A percentile compares a stretch with the other conserved stretches of the same genome.
Conservation (phyloP, 116 monocot species). For the Phalaenopsis hybrid region DNA sequence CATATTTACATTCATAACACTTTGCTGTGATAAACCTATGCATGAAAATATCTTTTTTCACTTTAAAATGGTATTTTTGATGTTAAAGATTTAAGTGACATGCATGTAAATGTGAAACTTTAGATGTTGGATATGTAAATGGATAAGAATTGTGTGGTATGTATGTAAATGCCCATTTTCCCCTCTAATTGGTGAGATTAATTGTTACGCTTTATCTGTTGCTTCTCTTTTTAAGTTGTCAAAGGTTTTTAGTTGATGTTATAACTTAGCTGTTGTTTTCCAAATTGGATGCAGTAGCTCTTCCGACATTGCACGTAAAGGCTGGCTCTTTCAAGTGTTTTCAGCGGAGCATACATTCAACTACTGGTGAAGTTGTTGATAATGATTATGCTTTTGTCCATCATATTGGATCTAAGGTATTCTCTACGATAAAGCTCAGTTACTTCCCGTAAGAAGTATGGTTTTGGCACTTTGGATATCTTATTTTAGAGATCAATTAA, state of each 20-base stretch:
- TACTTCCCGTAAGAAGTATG: neutral
- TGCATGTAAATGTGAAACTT: no score
- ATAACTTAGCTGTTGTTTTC: neutral
- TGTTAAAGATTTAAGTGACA: no score
- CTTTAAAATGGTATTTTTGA: no score
- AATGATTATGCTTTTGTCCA: neutral
- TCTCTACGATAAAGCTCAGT: neutral
- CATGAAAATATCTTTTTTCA: no score
- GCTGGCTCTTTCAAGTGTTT: constrained; percentile 1
- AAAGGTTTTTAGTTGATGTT: neutral
- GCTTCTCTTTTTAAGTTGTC: neutral
- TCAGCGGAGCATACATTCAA: constrained; percentile 1
- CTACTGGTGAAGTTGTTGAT: constrained; percentile 4
- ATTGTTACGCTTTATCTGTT: neutral
- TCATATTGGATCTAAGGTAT: constrained; percentile 6
- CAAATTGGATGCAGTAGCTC: neutral
- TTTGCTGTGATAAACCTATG: no score
- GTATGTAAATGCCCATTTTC: no score
- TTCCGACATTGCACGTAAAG: constrained; percentile 16
- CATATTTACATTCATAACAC: no score
- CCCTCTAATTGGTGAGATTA: neutral
- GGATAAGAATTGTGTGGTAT: no score
- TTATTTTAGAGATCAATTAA: neutral
- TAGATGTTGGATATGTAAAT: no score
- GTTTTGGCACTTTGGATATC: neutral